These are phyloP conservation scores for Candida silvicultrix DNA, from an alignment of 805 yeast species.

Conservation along the genomic window DNA sequence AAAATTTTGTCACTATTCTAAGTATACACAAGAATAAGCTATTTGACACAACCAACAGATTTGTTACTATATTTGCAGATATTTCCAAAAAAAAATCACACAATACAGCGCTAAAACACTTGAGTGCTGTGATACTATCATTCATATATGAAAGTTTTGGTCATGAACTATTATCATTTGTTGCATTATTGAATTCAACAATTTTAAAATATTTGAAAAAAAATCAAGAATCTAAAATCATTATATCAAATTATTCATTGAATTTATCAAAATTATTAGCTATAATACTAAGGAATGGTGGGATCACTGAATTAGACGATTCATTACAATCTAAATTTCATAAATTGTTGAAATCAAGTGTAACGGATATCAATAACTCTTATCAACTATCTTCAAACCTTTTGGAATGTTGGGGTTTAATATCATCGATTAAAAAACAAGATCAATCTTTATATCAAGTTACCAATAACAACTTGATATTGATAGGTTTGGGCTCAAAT, in stretches of 20 bases:
- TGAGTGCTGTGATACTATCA: constrained; percentile 23
- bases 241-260: constrained; percentile 18
- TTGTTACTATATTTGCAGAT: constrained; percentile 22
- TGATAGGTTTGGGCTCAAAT: constrained; percentile 11
- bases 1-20: constrained; percentile 17
- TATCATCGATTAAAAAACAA: constrained; percentile 4
- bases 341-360: constrained; percentile 18
- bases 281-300: constrained; percentile 18
- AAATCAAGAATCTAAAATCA: constrained; percentile 16
- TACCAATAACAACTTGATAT: constrained; percentile 5
- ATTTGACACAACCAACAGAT: constrained; percentile 23
- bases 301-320: constrained; percentile 12
- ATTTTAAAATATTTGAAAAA: constrained; percentile 29
- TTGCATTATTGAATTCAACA: constrained; percentile 24
- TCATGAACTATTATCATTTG: constrained; percentile 26
- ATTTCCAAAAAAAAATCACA: constrained; percentile 16
- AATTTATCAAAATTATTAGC: constrained; percentile 16
- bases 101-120: constrained; percentile 22
- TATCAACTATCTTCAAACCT: constrained; percentile 4
- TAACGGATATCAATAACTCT: constrained; percentile 5
- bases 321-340: constrained; percentile 10
- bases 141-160: constrained; percentile 28
- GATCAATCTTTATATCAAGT: constrained; percentile 1
- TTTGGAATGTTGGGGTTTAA: constrained; percentile 1
- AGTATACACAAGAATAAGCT: constrained; percentile 14